These are phyloP conservation scores for Ziziphus jujuba DNA, from an alignment of 306 rosid genomes.

Conservation along the genomic window DNA sequence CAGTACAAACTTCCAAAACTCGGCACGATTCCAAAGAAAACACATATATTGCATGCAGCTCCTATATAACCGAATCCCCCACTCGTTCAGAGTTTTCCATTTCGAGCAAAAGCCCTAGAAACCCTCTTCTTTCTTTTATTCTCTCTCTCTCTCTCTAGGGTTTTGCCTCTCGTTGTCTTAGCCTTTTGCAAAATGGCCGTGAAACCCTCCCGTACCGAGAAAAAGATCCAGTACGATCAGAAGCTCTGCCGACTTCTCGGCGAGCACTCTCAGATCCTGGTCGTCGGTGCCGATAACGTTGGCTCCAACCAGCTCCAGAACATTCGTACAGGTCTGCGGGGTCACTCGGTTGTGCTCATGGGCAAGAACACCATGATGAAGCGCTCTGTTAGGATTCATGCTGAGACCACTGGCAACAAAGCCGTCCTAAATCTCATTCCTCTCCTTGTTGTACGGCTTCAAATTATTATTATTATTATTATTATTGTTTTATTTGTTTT, in stretches of 20 bases:
- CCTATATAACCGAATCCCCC: too few species aligned
- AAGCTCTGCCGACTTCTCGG: constrained; percentile 69
- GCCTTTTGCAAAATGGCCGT: constrained; percentile 32
- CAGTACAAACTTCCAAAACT: too few species aligned
- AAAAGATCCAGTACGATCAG: constrained; percentile 61
- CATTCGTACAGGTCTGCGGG: constrained; percentile 75
- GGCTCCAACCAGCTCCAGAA: constrained; percentile 86
- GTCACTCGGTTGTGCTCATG: constrained; percentile 76
- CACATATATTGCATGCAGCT: too few species aligned
- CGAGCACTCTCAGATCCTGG: constrained; percentile 62
- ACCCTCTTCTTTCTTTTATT: neutral
- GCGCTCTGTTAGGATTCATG: constrained; percentile 58
- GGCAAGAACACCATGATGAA: constrained; percentile 98
- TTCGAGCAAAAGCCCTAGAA: neutral
- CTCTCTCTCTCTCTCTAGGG: neutral
- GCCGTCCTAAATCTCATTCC: constrained; percentile 66
- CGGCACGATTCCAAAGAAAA: too few species aligned
- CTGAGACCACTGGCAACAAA: constrained; percentile 62
- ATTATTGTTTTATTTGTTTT: neutral
- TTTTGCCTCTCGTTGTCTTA: neutral
- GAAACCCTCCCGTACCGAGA: constrained; percentile 62
- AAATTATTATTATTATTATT: too few species aligned
- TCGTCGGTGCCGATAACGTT: constrained; percentile 79
- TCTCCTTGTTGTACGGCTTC: constrained; percentile 59
- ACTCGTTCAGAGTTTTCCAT: constrained; percentile 7